phyloP scores from a whole-genome alignment of 371 early-diverging fungal species.

The Mucor circinelloides region DNA sequence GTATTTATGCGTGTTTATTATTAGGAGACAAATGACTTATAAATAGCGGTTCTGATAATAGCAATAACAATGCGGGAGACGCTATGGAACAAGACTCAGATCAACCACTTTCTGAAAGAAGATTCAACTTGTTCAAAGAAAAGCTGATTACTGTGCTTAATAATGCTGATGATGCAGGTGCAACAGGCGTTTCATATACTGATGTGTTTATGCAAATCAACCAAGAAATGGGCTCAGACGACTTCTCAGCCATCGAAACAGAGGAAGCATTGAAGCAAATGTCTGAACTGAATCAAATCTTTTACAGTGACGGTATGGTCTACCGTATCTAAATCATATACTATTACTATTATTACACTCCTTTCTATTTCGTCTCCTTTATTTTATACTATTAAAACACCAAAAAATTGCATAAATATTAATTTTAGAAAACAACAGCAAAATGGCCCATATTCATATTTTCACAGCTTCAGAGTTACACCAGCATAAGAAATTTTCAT shows the following conservation, averaged over 20 bases:
- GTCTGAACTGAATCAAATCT: constrained; percentile 70
- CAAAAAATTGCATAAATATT: background rate
- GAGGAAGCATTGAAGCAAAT: constrained; percentile 40
- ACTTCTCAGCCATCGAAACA: constrained; percentile 32
- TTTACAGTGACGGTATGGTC: constrained; percentile 68
- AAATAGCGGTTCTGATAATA: background rate
- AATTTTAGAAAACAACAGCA: background rate
- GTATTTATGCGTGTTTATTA: background rate
- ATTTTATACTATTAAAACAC: constrained; percentile 1
- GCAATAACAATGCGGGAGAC: background rate
- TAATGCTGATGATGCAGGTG: background rate
- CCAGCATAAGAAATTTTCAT: background rate
- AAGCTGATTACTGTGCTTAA: background rate
- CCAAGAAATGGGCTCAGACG: constrained; percentile 21
- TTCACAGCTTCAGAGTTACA: background rate
- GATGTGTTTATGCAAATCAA: constrained; percentile 50
- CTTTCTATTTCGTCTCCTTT: background rate
- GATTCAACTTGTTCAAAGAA: background rate
- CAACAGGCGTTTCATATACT: background rate
- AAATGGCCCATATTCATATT: background rate
- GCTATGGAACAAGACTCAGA: background rate
- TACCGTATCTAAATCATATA: constrained; percentile 30
- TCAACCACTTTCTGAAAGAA: background rate
- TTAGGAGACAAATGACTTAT: background rate
- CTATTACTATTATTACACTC: background rate